Percentiles rank a stretch among this genome's conserved stretches.
These are phyloP conservation scores for Monilinia fructigena DNA, from an alignment of 2,329 filamentous ascomycete genomes.

Conservation along the genomic window DNA sequence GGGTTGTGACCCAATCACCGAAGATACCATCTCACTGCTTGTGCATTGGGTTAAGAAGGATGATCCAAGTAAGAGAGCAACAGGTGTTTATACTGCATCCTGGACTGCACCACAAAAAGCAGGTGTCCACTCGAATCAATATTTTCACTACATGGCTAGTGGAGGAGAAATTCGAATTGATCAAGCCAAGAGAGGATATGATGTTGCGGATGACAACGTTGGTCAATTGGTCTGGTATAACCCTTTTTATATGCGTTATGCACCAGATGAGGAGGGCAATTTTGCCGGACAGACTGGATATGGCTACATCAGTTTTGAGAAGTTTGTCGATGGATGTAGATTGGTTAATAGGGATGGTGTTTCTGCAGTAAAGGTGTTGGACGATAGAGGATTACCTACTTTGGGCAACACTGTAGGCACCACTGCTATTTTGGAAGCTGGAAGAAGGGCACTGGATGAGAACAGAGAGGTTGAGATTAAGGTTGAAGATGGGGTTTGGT, in stretches of 20 bases:
- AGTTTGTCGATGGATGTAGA: conserved; percentile 86
- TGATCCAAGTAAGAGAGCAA: conserved; percentile 69
- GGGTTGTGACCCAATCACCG: conserved; percentile 76
- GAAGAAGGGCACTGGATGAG: conserved; percentile 81
- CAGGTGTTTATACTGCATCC: conserved; percentile 87
- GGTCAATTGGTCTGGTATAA: conserved; percentile 82
- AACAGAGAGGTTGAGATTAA: conserved; percentile 73
- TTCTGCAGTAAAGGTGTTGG: conserved; percentile 71
- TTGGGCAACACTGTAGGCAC: conserved; percentile 87
- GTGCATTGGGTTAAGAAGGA: conserved; percentile 81
- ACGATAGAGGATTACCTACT: conserved; percentile 78
- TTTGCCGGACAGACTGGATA: conserved; percentile 90
- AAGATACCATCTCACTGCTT: conserved; percentile 89
- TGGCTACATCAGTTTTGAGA: conserved; percentile 92
- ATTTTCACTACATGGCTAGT: conserved; percentile 89
- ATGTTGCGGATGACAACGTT: conserved; percentile 78
- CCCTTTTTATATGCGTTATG: conserved; percentile 94
- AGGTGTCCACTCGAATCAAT: conserved; percentile 94
- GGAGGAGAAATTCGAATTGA: conserved; percentile 85
- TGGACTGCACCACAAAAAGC: conserved; percentile 93
- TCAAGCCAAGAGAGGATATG: conserved; percentile 92
- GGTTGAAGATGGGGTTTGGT: conserved; percentile 65
- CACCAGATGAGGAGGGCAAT: conserved; percentile 91
- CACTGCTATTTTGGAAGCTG: conserved; percentile 87
- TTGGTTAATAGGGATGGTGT: conserved; percentile 73